Evolutionary conservation across 352 stramenopile genomes (phyloP).

Genomic region (Phytophthora ramorum): DNA sequence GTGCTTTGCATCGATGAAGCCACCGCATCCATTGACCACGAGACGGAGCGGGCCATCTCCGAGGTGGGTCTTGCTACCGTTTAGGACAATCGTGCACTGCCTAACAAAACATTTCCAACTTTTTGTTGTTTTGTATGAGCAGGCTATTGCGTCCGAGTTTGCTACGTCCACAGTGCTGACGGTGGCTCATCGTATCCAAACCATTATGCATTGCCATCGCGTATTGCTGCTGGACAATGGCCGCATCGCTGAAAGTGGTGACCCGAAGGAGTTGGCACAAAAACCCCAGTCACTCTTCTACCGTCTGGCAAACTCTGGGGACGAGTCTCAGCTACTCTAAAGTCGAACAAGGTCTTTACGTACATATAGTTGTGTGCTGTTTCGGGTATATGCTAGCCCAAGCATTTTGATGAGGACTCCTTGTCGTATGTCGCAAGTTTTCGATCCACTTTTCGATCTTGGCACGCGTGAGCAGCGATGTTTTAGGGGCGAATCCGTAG

Average conservation of each 20-base stretch:
- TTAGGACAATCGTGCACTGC: too few relatives aligned
- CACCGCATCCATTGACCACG: slow-evolving; percentile 91
- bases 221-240: slow-evolving; percentile 77
- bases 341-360: background rate
- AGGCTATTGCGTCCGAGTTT: slow-evolving; percentile 95
- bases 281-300: too few relatives aligned
- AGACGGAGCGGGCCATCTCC: slow-evolving; percentile 84
- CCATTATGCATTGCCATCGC: slow-evolving; percentile 95
- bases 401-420: slow-evolving; percentile 14
- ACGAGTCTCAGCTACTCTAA: slow-evolving; percentile 18
- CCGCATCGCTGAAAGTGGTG: slow-evolving; percentile 55
- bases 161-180: slow-evolving; percentile 94
- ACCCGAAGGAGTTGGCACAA: slow-evolving; percentile 40
- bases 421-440: slow-evolving; percentile 16
- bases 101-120: too few relatives aligned
- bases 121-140: background rate
- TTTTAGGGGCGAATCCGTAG: too few relatives aligned
- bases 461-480: slow-evolving; percentile 12
- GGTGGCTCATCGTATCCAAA: slow-evolving; percentile 97
- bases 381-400: background rate
- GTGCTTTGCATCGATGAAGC: slow-evolving; percentile 95
- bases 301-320: slow-evolving; percentile 41
- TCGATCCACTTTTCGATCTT: slow-evolving; percentile 12
- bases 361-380: background rate
- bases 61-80: slow-evolving; percentile 37